phyloP scores from a whole-genome alignment of 2,329 filamentous ascomycete species.

The Verticillium longisporum region DNA sequence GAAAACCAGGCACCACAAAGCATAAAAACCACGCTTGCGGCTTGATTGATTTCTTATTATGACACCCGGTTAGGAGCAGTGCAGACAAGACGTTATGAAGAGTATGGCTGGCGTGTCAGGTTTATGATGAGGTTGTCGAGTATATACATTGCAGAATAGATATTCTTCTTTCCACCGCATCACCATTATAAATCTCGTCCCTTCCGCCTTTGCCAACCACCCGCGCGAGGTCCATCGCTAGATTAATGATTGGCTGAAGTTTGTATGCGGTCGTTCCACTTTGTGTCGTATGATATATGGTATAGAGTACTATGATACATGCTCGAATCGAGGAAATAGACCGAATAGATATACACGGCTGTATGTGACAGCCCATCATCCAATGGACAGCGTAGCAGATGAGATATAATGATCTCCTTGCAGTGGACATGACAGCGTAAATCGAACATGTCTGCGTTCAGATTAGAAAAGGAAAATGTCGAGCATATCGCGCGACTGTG shows the following conservation, averaged over 20 bases:
- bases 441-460: background rate
- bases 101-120: too few species aligned
- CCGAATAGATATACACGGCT: background rate
- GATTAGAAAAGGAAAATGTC: background rate
- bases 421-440: background rate
- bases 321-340: too few species aligned
- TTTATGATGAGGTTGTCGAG: too few species aligned
- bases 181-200: background rate
- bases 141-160: background rate
- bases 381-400: background rate
- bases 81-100: too few species aligned
- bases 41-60: too few species aligned
- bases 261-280: too few species aligned
- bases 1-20: background rate
- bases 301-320: too few species aligned
- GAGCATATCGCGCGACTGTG: background rate
- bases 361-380: background rate
- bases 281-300: too few species aligned
- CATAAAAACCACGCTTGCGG: background rate
- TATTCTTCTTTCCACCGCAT: background rate
- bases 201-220: background rate
- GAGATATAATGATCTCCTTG: background rate
- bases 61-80: too few species aligned
- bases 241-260: too few species aligned
- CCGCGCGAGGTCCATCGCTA: too few species aligned